Base-by-base conservation (phyloP, 306 rosid species). In the Canavalia ensiformis region DNA sequence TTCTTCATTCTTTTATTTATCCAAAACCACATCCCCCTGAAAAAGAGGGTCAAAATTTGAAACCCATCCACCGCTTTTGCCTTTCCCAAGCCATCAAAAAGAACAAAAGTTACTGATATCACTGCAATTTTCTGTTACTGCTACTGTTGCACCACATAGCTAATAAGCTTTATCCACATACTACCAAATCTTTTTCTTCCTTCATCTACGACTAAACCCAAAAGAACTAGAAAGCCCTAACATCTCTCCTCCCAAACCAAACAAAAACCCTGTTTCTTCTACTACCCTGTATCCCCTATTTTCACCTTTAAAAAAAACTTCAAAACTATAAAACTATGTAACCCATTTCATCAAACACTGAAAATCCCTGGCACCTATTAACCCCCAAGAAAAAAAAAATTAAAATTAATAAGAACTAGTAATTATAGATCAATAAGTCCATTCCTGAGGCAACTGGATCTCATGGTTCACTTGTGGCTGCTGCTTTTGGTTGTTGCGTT, bases 381-480 rank as follows among this genome's bases (percentile, higher is more conserved):
- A 10, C n/a, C n/a, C n/a, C 30, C 11, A 33, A 25, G 13, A 1
- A 52, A 54, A 70, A 52, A 13, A 10, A 37, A 35, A 25, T 8
- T 49, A 8, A 54, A 4, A 33, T n/a, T n/a, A n/a, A n/a, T n/a
- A 46, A 68, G 34, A n/a, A n/a, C 28, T n/a, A 6, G 13, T 37
- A 42, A 12, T 35, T n/a, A 33, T 11, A 1, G 58, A 50, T 85
- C 68, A 90, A 31, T 93, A 93, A 42, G 94, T 88, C 97, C 97
- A 93, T 51, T 94, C 98, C 33, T 82, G 89, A 3, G 98, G 98
- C 7, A 94, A 84, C 74, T 83, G 83, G 69, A 92, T 85, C 76
- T 91, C 97, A 28, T 83, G 87, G 82, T 54, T 90, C 71, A 45
- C 68, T 6, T 51, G 78, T 35, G 85, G 77, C 30, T 77, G 88